These are phyloP conservation scores for Esteya vermicola DNA, from an alignment of 2,329 filamentous ascomycete species.

Conservation along the genomic window DNA sequence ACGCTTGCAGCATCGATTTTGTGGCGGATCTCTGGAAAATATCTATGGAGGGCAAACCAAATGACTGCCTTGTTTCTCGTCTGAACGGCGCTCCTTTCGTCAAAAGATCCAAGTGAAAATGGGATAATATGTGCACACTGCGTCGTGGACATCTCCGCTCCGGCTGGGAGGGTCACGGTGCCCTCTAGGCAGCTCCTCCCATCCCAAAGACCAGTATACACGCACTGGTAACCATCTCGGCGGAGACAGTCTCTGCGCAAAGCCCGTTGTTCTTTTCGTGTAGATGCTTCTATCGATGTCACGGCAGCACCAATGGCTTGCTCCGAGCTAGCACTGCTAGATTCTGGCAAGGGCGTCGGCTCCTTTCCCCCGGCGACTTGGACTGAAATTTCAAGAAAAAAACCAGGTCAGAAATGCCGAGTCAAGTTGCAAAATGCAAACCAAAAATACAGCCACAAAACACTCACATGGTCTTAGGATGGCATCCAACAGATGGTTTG, in stretches of 20 bases:
- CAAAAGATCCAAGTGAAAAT: not conserved
- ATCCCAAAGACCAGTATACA: not conserved
- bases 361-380: not conserved
- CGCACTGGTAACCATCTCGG: slow-evolving; percentile 3
- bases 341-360: not conserved
- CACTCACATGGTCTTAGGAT: slow-evolving; percentile 5
- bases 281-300: not conserved
- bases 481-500: slow-evolving; percentile 4
- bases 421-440: not conserved
- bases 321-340: too few relatives aligned
- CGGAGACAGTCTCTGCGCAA: not conserved
- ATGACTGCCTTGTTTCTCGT: not conserved
- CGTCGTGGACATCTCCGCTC: not conserved
- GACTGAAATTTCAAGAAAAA: not conserved
- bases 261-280: not conserved
- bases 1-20: slow-evolving; percentile 3
- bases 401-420: too few relatives aligned
- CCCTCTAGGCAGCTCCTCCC: not conserved
- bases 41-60: slow-evolving; percentile 2
- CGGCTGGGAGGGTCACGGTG: not conserved
- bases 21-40: slow-evolving; percentile 2
- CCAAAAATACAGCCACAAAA: not conserved
- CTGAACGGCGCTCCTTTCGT: not conserved
- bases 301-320: not conserved
- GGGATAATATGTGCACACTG: slow-evolving; percentile 5